A percentile compares a stretch with the other conserved stretches of the same genome.
These are phyloP conservation scores for Pyrenophora teres DNA, from an alignment of 2,329 filamentous ascomycete species.

Conservation along the genomic window DNA sequence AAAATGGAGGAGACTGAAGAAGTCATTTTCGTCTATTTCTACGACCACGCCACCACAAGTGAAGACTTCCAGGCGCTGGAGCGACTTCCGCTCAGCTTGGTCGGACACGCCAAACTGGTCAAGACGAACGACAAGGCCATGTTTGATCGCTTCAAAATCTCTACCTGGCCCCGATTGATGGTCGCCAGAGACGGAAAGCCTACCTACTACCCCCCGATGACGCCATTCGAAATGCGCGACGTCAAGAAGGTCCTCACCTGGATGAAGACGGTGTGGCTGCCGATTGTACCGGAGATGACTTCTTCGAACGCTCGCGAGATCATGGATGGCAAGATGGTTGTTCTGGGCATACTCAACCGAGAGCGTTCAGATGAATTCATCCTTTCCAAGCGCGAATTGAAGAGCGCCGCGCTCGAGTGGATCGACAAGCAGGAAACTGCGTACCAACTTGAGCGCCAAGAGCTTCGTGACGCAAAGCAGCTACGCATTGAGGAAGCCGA, in stretches of 20 bases:
- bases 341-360: conserved; percentile 83
- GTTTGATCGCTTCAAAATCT: conserved; percentile 87
- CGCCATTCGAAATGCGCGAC: conserved; percentile 91
- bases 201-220: conserved; percentile 85
- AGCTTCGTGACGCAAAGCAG: conserved; percentile 92
- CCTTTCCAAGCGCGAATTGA: conserved; percentile 82
- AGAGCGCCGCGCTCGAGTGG: conserved; percentile 95
- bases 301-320: conserved; percentile 90
- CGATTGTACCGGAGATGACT: conserved; percentile 91
- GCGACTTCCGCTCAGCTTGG: conserved; percentile 80
- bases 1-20: conserved; percentile 90
- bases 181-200: conserved; percentile 88
- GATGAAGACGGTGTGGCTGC: conserved; percentile 97
- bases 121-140: conserved; percentile 82
- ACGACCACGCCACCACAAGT: conserved; percentile 88
- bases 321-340: conserved; percentile 94
- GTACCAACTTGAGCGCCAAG: conserved; percentile 91
- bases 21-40: conserved; percentile 96
- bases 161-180: conserved; percentile 91
- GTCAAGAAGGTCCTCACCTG: conserved; percentile 78
- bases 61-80: conserved; percentile 93
- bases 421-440: conserved; percentile 93
- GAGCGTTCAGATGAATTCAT: conserved; percentile 79
- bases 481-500: conserved; percentile 94
- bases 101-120: conserved; percentile 89